Conservation (phyloP, 75 land plant species). For the Sequoiadendron giganteum region DNA sequence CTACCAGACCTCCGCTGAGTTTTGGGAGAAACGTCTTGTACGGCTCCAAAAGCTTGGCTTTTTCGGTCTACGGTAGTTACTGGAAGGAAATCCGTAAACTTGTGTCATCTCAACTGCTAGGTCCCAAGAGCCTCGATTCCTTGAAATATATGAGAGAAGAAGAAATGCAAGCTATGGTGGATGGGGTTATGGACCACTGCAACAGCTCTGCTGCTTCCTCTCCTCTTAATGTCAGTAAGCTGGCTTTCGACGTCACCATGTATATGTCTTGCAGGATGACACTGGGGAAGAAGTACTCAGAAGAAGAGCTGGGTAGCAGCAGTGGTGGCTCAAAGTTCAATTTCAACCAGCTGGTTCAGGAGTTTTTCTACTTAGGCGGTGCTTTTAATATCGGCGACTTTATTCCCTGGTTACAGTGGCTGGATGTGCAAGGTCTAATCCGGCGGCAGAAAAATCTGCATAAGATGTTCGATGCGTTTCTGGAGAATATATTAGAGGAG, state of each 20-base stretch:
- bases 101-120: neutral
- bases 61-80: neutral
- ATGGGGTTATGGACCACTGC: neutral
- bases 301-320: no score
- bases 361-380: neutral
- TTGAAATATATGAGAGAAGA: neutral
- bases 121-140: neutral
- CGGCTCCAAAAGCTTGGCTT: neutral
- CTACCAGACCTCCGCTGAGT: neutral
- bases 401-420: neutral
- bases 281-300: no score
- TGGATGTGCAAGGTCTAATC: neutral
- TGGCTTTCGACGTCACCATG: no score
- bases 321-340: no score
- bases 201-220: no score
- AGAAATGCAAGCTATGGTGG: slow-evolving; percentile 14
- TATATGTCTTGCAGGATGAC: no score
- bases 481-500: neutral
- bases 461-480: neutral
- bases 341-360: no score
- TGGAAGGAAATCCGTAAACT: neutral
- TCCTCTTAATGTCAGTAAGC: no score
- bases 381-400: neutral
- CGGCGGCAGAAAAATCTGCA: neutral
- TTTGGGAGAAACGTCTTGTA: neutral